Evolutionary conservation across 148 eudicot genomes (phyloP), one percentile per base, ranked within the genome.

Genomic region (Diospyros kaki): DNA sequence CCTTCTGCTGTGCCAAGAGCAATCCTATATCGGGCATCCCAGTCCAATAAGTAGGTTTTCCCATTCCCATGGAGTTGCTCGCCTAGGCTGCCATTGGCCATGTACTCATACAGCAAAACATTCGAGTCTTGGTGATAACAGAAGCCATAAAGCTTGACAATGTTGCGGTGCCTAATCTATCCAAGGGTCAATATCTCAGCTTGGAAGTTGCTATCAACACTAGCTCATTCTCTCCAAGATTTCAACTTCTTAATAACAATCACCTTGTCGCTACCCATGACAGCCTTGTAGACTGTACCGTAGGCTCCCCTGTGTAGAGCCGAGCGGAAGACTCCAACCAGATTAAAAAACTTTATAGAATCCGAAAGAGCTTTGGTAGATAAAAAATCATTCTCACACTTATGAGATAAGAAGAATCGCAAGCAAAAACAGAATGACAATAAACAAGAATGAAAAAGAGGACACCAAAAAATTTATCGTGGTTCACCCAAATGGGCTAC

Each of bases 1-100:
- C 80, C 80, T 52, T 72, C 46, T 52, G 80, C 80, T 53, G 80
- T 76, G 15, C 67, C 80, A 2, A 77, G 61, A 9, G 80, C 76
- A 45, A 77, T 77, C 65, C 56, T 67, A 66, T 52, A 72, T 72
- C 80, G 53, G 43, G 56, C 72, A 5, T 68, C 71, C 80, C 80
- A 77, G 48, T 64, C 75, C 76, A 77, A 73, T 10, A 66, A 43
- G n/a, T 67, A 63, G 10, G 55, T 60, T 1, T n/a, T n/a, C n/a
- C n/a, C n/a, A n/a, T 60, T 61, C 7, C 75, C 75, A 61, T 73
- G 75, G 61, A 73, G 75, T 48, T 60, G 51, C 48, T 73, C 75
- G 9, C 75, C 75, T 46, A 73, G 61, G 67, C 75, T 73, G 55
- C 75, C 75, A 9, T 73, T 73, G 3, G 56, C 51, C 75, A 73